These are phyloP conservation scores for Rubia tinctorum DNA, from an alignment of 305 asterid genomes.

Conservation along the genomic window DNA sequence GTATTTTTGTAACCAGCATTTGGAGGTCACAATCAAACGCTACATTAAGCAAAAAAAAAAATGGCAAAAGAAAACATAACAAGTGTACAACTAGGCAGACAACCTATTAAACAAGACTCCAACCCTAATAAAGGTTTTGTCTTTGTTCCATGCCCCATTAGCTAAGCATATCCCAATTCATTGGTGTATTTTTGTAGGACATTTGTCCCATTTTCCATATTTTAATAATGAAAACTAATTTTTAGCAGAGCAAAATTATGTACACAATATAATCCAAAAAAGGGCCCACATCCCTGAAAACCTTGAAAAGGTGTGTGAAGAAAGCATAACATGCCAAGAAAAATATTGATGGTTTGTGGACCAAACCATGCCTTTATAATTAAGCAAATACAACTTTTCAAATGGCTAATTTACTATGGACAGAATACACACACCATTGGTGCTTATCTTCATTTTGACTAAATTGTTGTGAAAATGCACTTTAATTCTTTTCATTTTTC, in stretches of 20 bases:
- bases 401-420: neutral
- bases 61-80: conserved; percentile 3
- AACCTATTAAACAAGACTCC: neutral
- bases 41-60: neutral
- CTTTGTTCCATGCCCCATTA: conserved; percentile 7
- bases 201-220: neutral
- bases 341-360: conserved; percentile 21
- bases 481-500: neutral
- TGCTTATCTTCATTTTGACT: neutral
- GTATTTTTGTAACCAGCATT: neutral
- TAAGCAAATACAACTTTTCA: conserved; percentile 15
- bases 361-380: conserved; percentile 14
- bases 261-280: neutral
- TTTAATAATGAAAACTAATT: neutral
- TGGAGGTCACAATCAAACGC: neutral
- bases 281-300: conserved; percentile 7
- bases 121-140: conserved; percentile 2
- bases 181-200: neutral
- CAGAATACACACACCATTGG: neutral
- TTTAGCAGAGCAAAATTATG: too few species aligned
- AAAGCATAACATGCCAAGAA: neutral
- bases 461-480: neutral
- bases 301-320: neutral
- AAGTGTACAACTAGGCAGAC: neutral
- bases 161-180: neutral